Evolutionary conservation across 441 rosid genomes (phyloP).

Genomic region (Pelargonium hybrid): DNA sequence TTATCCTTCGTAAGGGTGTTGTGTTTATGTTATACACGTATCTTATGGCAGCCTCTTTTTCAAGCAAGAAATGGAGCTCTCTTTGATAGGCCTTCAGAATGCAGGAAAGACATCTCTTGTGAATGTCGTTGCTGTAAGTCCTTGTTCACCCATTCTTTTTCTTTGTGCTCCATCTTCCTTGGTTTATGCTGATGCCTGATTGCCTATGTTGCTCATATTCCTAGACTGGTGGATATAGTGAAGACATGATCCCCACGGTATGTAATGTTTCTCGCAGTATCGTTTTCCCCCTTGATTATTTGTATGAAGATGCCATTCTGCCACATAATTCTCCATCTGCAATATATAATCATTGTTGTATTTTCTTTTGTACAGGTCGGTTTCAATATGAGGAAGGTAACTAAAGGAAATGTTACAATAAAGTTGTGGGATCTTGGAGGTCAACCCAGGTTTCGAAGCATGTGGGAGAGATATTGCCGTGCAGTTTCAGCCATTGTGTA

Average conservation of each 20-base stretch:
- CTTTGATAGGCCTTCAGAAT: constrained; percentile 21
- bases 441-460: constrained; percentile 1
- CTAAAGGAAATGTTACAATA: constrained; percentile 6
- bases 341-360: neutral
- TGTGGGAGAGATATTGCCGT: constrained; percentile 8
- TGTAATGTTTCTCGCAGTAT: neutral
- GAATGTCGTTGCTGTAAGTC: constrained; percentile 19
- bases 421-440: constrained; percentile 8
- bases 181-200: neutral
- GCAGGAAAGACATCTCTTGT: constrained; percentile 23
- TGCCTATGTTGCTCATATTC: neutral
- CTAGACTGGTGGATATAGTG: constrained; percentile 4
- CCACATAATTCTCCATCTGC: neutral
- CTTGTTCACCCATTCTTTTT: neutral
- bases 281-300: too few relatives aligned
- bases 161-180: neutral
- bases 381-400: constrained; percentile 5
- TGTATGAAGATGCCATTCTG: neutral
- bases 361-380: neutral
- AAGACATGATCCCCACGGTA: constrained; percentile 8
- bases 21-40: neutral
- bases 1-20: neutral
- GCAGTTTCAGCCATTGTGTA: constrained; percentile 7
- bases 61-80: constrained; percentile 23
- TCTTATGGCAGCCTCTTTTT: constrained; percentile 16